These are phyloP conservation scores for Butyriboletus loyo DNA, from an alignment of 768 basidiomycete species.

Conservation along the genomic window DNA sequence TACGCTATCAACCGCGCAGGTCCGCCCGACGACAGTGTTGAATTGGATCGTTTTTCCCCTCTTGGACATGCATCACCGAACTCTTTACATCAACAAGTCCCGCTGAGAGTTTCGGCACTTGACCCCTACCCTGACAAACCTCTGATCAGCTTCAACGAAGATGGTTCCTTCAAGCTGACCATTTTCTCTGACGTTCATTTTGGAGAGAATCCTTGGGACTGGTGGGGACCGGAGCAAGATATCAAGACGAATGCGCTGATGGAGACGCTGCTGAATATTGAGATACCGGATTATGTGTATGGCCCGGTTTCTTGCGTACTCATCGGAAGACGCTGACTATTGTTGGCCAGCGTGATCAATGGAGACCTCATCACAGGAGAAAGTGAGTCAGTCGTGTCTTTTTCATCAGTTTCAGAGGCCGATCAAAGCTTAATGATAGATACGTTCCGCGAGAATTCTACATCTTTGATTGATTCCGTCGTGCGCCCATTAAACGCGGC, in stretches of 20 bases:
- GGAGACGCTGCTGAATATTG: slow-evolving; percentile 50
- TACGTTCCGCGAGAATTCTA: slow-evolving; percentile 66
- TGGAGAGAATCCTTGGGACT: slow-evolving; percentile 72
- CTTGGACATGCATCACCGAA: background rate
- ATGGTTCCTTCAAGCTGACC: slow-evolving; percentile 69
- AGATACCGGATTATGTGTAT: slow-evolving; percentile 70
- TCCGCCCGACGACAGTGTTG: background rate
- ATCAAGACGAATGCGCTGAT: slow-evolving; percentile 58
- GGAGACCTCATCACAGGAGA: slow-evolving; percentile 76
- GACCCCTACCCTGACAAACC: slow-evolving; percentile 47
- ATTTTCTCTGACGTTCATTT: slow-evolving; percentile 76
- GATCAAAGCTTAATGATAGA: slow-evolving; percentile 35
- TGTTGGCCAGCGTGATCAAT: slow-evolving; percentile 53
- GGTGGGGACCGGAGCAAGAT: slow-evolving; percentile 67
- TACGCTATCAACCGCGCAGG: slow-evolving; percentile 13
- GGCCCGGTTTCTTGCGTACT: slow-evolving; percentile 19
- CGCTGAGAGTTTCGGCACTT: slow-evolving; percentile 6
- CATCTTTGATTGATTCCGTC: slow-evolving; percentile 60
- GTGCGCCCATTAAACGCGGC: slow-evolving; percentile 56
- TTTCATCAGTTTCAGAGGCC: background rate
- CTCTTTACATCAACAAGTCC: background rate
- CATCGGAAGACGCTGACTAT: background rate
- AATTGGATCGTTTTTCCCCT: background rate
- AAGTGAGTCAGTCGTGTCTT: slow-evolving; percentile 33
- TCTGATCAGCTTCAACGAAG: slow-evolving; percentile 50